Evolutionary conservation across 352 stramenopile species (phyloP), one percentile per base, ranked within the genome.

Genomic region (Thalassiosira sp.): DNA sequence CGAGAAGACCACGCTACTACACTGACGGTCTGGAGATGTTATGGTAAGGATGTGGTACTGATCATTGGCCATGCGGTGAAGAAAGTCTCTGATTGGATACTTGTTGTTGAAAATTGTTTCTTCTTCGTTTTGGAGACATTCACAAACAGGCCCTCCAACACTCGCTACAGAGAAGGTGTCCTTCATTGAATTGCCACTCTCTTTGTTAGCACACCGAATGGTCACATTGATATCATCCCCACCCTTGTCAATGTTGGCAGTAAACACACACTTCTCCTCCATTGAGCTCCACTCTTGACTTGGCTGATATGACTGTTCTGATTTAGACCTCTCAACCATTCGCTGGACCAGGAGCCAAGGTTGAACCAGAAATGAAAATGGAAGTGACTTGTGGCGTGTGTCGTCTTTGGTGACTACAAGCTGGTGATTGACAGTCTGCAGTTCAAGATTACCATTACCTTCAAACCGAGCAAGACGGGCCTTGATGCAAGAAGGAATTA

Each of bases 151-250:
- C 1, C 59, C 59, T 56, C 28, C 59, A 48, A 68, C 20, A 37
- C 22, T 43, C 6, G 37, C 40, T 28, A 68, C 45, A 13, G 15
- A 35, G 16, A 46, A 68, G 1, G 59, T 68, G 25, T 58, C 40
- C 37, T 68, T 56, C 59, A 68, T 68, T 13, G 59, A 68, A 53
- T 68, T 68, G 2, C 59, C 59, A 11, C 48, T n/a, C 43, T 68
- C 31, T 28, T 53, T 53, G 35, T 68, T 68, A 3, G 46, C 37
- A 28, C 40, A 53, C 28, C 59, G 6, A 20, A 57, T 57, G 3
- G 59, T 59, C 6, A 40, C n/a, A 22, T 46, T 57, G 2, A 68
- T 28, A 25, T 68, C 37, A 27, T n/a, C n/a, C n/a, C 18, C 18
- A 24, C 59, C 59, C 16, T 68, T 68, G 43, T 68, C 59, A 28